Conservation (phyloP, 768 basidiomycete species). For the Tylopilus intermedius region DNA sequence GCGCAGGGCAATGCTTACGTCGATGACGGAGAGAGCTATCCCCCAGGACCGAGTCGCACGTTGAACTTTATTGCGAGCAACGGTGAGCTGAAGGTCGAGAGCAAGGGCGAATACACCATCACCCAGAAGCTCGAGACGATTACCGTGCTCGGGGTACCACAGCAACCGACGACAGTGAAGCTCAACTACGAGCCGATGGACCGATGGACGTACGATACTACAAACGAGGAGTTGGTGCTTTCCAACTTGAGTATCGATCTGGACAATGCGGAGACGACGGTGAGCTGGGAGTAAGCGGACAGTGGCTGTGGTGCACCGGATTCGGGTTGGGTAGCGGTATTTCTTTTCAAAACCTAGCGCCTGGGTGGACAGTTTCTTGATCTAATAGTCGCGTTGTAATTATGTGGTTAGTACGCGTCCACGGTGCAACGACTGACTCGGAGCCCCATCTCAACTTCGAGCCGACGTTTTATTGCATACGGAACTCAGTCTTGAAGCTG, state of each 20-base stretch:
- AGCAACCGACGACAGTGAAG: constrained; percentile 37
- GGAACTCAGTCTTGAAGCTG: no score
- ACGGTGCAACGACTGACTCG: no score
- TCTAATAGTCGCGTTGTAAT: neutral
- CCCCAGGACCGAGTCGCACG: constrained; percentile 48
- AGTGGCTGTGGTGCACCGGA: no score
- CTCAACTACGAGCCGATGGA: constrained; percentile 34
- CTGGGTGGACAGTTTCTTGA: neutral
- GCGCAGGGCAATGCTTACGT: constrained; percentile 61
- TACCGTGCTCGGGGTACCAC: constrained; percentile 53
- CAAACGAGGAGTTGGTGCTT: constrained; percentile 40
- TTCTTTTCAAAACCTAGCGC: neutral
- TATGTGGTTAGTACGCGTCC: neutral
- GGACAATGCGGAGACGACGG: constrained; percentile 31
- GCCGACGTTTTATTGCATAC: no score
- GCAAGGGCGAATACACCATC: constrained; percentile 30
- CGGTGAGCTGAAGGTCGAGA: constrained; percentile 35
- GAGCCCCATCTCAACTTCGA: no score
- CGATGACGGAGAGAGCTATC: constrained; percentile 64
- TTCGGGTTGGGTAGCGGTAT: no score
- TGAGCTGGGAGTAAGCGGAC: constrained; percentile 32
- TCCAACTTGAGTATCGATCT: constrained; percentile 37
- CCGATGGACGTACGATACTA: constrained; percentile 38
- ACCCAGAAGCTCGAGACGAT: constrained; percentile 45
- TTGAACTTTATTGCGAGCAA: constrained; percentile 40